Conservation (phyloP, 805 yeast species). For the Suhomyces kilbournensis region DNA sequence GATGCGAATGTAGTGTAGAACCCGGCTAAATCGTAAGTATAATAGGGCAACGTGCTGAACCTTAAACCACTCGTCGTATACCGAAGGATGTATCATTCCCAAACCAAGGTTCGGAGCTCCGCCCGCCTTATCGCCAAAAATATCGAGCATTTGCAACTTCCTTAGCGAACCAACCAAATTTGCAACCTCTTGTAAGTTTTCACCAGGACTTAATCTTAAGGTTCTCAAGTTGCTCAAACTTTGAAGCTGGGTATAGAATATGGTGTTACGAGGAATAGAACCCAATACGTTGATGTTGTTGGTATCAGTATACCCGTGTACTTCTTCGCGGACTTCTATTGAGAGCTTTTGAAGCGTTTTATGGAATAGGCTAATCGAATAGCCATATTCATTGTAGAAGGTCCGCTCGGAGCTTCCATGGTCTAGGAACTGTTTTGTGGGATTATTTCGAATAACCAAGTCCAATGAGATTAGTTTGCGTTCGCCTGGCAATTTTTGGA, state of each 20-base stretch:
- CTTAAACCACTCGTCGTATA: conserved; percentile 56
- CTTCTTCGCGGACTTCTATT: conserved; percentile 40
- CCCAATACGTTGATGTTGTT: conserved; percentile 6
- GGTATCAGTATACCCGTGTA: not conserved
- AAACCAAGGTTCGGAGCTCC: conserved; percentile 55
- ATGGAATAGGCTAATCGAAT: conserved; percentile 18
- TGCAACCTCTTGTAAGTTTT: conserved; percentile 18
- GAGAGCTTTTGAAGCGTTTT: conserved; percentile 30
- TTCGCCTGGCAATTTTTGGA: conserved; percentile 14
- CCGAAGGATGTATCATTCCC: conserved; percentile 51
- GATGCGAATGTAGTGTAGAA: conserved; percentile 44
- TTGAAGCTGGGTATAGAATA: conserved; percentile 4
- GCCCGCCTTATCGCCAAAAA: conserved; percentile 50
- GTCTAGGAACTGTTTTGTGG: conserved; percentile 16
- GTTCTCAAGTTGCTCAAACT: conserved; percentile 26
- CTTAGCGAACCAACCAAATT: conserved; percentile 23
- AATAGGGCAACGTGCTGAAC: conserved; percentile 52
- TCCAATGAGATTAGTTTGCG: conserved; percentile 33
- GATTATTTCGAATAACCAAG: conserved; percentile 39
- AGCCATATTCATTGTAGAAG: conserved; percentile 14
- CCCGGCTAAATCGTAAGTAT: conserved; percentile 26
- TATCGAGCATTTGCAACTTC: conserved; percentile 34
- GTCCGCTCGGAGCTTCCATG: conserved; percentile 7
- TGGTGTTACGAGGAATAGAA: conserved; percentile 5
- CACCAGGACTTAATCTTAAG: conserved; percentile 42